Conservation (phyloP, 495 filamentous ascomycete species). For the Recurvomyces mirabilis region DNA sequence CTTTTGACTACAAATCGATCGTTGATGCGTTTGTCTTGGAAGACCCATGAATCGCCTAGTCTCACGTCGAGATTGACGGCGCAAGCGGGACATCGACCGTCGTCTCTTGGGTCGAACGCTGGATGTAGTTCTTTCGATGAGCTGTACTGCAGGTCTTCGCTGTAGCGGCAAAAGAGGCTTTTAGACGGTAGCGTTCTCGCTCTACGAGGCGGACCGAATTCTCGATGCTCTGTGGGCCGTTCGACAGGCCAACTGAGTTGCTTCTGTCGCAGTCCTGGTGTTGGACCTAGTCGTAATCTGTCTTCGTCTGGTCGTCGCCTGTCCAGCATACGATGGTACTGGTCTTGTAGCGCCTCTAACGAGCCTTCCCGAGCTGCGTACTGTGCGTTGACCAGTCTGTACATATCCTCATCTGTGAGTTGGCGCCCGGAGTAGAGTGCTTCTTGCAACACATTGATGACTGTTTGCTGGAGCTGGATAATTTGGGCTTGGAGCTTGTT, state of each 20-base stretch:
- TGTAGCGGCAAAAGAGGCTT: slow-evolving; percentile 26
- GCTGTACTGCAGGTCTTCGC: slow-evolving; percentile 22
- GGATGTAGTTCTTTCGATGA: slow-evolving; percentile 16
- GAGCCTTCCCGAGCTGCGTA: slow-evolving; percentile 26
- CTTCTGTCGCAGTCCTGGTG: not conserved
- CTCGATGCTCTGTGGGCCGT: not conserved
- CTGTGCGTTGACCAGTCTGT: slow-evolving; percentile 22
- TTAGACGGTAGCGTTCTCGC: not conserved
- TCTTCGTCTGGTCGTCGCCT: too few species aligned
- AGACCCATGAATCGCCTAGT: slow-evolving; percentile 8
- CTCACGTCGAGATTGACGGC: slow-evolving; percentile 14
- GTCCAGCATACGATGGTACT: slow-evolving; percentile 20
- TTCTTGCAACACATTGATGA: slow-evolving; percentile 29
- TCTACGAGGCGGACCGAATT: not conserved
- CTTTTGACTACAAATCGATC: slow-evolving; percentile 27
- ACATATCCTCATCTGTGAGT: slow-evolving; percentile 20
- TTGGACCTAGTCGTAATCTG: too few species aligned
- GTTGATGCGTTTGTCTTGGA: slow-evolving; percentile 18
- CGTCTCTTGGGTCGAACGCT: slow-evolving; percentile 21
- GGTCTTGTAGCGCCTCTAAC: slow-evolving; percentile 21
- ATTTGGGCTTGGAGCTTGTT: slow-evolving; percentile 30
- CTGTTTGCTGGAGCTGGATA: slow-evolving; percentile 28
- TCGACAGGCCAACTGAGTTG: not conserved
- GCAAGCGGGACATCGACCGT: slow-evolving; percentile 19
- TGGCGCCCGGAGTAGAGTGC: slow-evolving; percentile 24